Evolutionary conservation across 495 filamentous ascomycete species (phyloP), one percentile per base, ranked within the genome.

Genomic region (Aspergillus hancockii): DNA sequence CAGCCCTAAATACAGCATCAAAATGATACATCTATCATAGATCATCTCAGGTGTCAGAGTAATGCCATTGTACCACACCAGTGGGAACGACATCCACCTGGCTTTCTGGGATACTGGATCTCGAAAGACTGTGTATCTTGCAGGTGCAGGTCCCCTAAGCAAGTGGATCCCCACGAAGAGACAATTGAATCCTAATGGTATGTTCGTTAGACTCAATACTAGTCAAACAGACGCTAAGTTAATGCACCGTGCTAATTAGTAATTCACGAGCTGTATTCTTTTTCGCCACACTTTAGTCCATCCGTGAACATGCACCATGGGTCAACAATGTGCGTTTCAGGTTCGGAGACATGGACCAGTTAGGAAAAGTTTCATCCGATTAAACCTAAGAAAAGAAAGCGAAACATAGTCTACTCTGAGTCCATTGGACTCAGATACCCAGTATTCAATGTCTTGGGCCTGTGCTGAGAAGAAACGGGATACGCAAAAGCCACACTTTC

Each of bases 401-500:
- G 14, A 41, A n/a, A 41, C 38, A 41, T n/a, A 8, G 16, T 41
- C 3, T n/a, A 28, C 21, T 8, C 19, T 47, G 43, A 47, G 2
- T 47, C 43, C 23, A 47, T 47, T 45, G 41, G 21, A n/a, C 21
- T 38, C n/a, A n/a, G n/a, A n/a, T n/a, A n/a, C n/a, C n/a, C n/a
- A n/a, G n/a, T n/a, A n/a, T n/a, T n/a, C n/a, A n/a, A n/a, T n/a
- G n/a, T n/a, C n/a, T n/a, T n/a, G n/a, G n/a, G n/a, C n/a, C n/a
- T n/a, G n/a, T n/a, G n/a, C n/a, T 40, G 36, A 10, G 10, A 40
- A 3, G 3, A 9, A 40, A 9, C 12, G 2, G 10, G 3, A 40
- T 40, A 51, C 25, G 18, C 30, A 32, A 53, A 53, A 53, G 56
- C 61, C 61, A 63, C 61, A 59, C 21, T 25, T n/a, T 16, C 41